Conservation (phyloP, 2,329 filamentous ascomycete species). For the Cladophialophora exuberans region DNA sequence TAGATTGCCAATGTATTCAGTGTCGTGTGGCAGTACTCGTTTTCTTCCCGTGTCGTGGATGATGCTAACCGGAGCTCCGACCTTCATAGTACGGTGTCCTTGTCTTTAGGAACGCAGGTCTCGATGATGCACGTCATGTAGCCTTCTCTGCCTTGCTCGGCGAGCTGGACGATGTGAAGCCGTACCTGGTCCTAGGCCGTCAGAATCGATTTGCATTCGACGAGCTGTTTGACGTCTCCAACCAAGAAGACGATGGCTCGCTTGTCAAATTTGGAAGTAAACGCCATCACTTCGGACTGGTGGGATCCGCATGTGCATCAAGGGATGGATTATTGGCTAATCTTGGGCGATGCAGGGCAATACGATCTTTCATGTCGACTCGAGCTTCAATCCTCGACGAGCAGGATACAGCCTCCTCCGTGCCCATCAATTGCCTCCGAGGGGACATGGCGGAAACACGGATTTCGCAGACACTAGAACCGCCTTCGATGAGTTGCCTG, state of each 20-base stretch:
- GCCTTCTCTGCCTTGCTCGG: conserved; percentile 56
- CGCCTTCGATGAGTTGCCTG: conserved; percentile 53
- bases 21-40: no score
- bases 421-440: conserved; percentile 55
- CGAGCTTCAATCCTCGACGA: conserved; percentile 59
- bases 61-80: background rate
- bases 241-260: conserved; percentile 54
- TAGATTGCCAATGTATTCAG: no score
- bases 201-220: conserved; percentile 52
- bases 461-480: conserved; percentile 58
- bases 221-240: conserved; percentile 63
- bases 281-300: conserved; percentile 47
- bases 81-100: conserved; percentile 54
- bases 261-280: conserved; percentile 47
- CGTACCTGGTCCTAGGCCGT: conserved; percentile 52
- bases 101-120: conserved; percentile 55
- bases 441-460: conserved; percentile 54
- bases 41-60: background rate
- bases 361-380: conserved; percentile 59
- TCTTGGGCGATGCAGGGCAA: no score
- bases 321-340: no score
- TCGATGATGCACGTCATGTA: conserved; percentile 57
- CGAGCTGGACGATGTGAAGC: conserved; percentile 59
- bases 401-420: conserved; percentile 57
- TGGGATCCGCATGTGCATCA: no score